phyloP scores from a whole-genome alignment of 805 yeast species.

The Phaffomyces opuntiae region DNA sequence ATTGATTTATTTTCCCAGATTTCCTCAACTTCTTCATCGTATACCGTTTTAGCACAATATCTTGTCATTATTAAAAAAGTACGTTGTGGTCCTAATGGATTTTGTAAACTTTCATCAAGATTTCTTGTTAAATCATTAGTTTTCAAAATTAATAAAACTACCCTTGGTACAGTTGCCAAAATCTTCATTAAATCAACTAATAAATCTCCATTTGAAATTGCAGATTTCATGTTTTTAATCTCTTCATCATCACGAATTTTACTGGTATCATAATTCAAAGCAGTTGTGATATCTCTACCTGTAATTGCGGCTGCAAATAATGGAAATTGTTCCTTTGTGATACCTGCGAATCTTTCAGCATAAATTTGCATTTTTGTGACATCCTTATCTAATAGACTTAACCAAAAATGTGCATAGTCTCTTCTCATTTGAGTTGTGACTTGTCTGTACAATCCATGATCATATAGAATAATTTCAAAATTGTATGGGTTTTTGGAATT shows the following conservation, averaged over 20 bases:
- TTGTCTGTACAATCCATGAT: conserved; percentile 88
- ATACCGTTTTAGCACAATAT: conserved; percentile 80
- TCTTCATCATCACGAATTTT: conserved; percentile 54
- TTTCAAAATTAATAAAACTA: conserved; percentile 79
- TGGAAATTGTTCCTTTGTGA: conserved; percentile 70
- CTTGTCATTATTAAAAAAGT: conserved; percentile 84
- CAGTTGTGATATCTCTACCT: conserved; percentile 81
- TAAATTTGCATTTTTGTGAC: conserved; percentile 59
- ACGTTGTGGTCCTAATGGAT: conserved; percentile 81
- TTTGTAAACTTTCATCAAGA: conserved; percentile 74
- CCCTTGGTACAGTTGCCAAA: conserved; percentile 72
- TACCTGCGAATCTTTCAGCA: conserved; percentile 74
- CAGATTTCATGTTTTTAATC: conserved; percentile 55
- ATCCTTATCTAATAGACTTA: conserved; percentile 72
- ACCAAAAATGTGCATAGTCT: conserved; percentile 88
- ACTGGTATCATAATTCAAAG: conserved; percentile 56
- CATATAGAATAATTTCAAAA: conserved; percentile 87
- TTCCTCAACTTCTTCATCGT: conserved; percentile 51
- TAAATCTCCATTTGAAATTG: conserved; percentile 55
- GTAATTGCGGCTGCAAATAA: conserved; percentile 91
- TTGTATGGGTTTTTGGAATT: conserved; percentile 42
- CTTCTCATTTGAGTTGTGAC: conserved; percentile 72
- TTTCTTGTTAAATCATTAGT: conserved; percentile 91
- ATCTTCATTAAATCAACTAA: conserved; percentile 73
- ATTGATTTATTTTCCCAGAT: neutral